Conservation (phyloP, 345 rosid species). For the Boechera divaricarpa region DNA sequence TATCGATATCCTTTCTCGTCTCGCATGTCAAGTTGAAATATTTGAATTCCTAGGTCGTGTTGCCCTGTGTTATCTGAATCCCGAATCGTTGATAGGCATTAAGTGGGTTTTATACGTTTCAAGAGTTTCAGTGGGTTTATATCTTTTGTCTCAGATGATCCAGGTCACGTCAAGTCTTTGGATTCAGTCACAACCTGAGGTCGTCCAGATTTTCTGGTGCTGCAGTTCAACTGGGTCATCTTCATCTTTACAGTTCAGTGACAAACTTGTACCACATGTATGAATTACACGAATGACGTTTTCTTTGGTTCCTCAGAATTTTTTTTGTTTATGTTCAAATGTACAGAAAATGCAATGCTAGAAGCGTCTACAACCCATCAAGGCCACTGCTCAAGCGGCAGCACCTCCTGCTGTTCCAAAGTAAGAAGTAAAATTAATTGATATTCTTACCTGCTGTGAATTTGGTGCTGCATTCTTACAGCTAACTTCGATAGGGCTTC, state of each 20-base stretch:
- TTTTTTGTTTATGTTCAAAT: not conserved
- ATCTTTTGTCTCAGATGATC: conserved; percentile 10
- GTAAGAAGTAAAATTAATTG: conserved; percentile 47
- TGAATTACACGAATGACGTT: not conserved
- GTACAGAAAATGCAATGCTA: conserved; percentile 52
- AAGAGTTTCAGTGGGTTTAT: not conserved
- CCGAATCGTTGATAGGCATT: conserved; percentile 14
- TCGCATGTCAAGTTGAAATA: too few species aligned
- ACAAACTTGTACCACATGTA: conserved; percentile 20
- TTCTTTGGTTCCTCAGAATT: not conserved
- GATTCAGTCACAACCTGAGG: conserved; percentile 46
- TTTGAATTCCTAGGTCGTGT: conserved; percentile 4
- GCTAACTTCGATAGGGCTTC: conserved; percentile 53
- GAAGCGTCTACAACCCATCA: conserved; percentile 61
- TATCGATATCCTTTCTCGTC: not conserved
- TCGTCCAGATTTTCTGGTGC: conserved; percentile 55
- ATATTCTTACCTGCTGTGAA: not conserved
- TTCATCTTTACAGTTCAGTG: conserved; percentile 69
- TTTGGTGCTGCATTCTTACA: conserved; percentile 26
- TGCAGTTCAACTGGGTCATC: conserved; percentile 50
- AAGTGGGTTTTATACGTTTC: not conserved
- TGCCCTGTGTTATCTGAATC: not conserved
- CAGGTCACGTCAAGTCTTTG: conserved; percentile 53
- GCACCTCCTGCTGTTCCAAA: conserved; percentile 64
- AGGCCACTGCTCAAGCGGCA: conserved; percentile 81